These are phyloP conservation scores for Cymbopogon flexuosus DNA, from an alignment of 202 grass and related monocot species.

Conservation along the genomic window DNA sequence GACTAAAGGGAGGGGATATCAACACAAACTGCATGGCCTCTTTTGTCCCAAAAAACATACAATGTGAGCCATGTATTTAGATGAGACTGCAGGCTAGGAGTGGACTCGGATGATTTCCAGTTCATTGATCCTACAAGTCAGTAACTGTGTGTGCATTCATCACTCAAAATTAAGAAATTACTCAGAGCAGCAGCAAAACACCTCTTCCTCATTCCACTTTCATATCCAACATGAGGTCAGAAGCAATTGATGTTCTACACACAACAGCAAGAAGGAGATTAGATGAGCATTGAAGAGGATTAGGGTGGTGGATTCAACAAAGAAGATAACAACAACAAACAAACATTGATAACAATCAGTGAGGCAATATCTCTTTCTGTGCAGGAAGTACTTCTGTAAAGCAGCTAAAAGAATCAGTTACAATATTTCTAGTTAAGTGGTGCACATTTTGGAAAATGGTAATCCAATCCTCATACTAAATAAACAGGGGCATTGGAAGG, in stretches of 20 bases:
- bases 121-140: slow-evolving; percentile 7
- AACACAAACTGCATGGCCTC: background rate
- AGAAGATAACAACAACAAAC: background rate
- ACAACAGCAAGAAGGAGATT: background rate
- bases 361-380: background rate
- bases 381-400: background rate
- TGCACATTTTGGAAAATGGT: background rate
- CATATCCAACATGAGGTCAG: background rate
- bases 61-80: background rate
- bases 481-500: background rate
- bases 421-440: background rate
- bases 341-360: background rate
- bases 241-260: slow-evolving; percentile 5
- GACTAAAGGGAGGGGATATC: background rate
- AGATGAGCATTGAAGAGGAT: background rate
- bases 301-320: background rate
- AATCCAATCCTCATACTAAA: background rate
- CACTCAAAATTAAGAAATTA: background rate
- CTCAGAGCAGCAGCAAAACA: background rate
- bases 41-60: background rate
- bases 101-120: background rate
- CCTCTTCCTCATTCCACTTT: background rate
- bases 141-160: background rate
- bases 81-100: slow-evolving; percentile 4
- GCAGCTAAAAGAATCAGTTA: background rate